These are phyloP conservation scores for Didymella arachidicola DNA, from an alignment of 2,329 filamentous ascomycete species.

Conservation along the genomic window DNA sequence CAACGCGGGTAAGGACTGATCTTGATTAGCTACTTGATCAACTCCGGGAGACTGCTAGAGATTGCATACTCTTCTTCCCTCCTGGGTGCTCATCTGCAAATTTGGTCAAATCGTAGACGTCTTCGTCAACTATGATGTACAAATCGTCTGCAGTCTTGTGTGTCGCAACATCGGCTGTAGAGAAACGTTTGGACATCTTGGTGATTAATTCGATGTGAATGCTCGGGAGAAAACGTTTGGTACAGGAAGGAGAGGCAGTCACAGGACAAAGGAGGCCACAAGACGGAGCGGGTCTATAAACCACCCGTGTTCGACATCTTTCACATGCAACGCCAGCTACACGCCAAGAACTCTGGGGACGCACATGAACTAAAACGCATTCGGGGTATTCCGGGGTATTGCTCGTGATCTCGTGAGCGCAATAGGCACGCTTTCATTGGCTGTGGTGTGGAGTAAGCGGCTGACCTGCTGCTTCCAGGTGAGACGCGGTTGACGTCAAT, in stretches of 20 bases:
- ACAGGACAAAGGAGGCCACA: constrained; percentile 30
- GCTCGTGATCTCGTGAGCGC: constrained; percentile 42
- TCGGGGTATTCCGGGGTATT: constrained; percentile 32
- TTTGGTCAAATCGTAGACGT: constrained; percentile 92
- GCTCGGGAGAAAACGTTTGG: constrained; percentile 19
- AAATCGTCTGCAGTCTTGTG: constrained; percentile 88
- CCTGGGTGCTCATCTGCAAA: constrained; percentile 65
- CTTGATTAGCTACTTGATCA: constrained; percentile 24
- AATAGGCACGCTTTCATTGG: constrained; percentile 41
- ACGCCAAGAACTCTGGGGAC: constrained; percentile 42
- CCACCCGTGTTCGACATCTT: constrained; percentile 32
- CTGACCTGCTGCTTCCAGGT: constrained; percentile 37
- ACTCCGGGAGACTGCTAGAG: no score
- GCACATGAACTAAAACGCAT: constrained; percentile 39
- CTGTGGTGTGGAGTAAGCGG: constrained; percentile 18
- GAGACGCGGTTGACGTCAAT: constrained; percentile 41
- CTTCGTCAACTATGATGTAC: constrained; percentile 90
- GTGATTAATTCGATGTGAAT: constrained; percentile 17
- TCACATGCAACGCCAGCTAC: constrained; percentile 47
- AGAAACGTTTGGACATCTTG: constrained; percentile 86
- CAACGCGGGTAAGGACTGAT: constrained; percentile 68
- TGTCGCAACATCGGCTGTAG: constrained; percentile 82
- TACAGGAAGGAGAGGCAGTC: constrained; percentile 26
- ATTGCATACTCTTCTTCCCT: constrained; percentile 70
- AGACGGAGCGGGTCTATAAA: constrained; percentile 35